These are phyloP conservation scores for Colletotrichum musicola DNA, from an alignment of 2,329 filamentous ascomycete genomes.

Conservation along the genomic window DNA sequence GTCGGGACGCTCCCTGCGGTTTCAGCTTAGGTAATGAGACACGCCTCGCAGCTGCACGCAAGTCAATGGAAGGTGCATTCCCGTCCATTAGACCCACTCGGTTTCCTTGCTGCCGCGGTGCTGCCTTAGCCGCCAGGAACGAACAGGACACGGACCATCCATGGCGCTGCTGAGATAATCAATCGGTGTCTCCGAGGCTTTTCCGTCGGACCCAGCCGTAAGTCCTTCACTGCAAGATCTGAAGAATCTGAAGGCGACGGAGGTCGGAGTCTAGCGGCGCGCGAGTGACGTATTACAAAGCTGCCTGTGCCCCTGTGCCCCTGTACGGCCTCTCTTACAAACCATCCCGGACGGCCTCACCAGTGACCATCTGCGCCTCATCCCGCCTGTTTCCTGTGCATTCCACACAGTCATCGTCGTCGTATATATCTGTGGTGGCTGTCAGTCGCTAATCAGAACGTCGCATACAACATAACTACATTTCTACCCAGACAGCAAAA, in stretches of 20 bases:
- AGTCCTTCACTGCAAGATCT: conserved; percentile 14
- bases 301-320: conserved; percentile 41
- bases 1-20: conserved; percentile 3
- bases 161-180: conserved; percentile 25
- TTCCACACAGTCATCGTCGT: conserved; percentile 15
- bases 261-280: conserved; percentile 6
- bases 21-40: conserved; percentile 20
- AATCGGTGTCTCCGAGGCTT: conserved; percentile 6
- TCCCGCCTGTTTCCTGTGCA: conserved; percentile 23
- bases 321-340: conserved; percentile 47
- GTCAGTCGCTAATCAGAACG: neutral
- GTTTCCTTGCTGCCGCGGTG: neutral
- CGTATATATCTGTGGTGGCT: conserved; percentile 16
- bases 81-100: conserved; percentile 3
- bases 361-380: conserved; percentile 36
- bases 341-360: conserved; percentile 41
- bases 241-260: neutral
- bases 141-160: neutral
- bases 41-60: neutral
- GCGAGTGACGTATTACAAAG: conserved; percentile 58
- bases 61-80: conserved; percentile 5
- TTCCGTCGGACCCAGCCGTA: conserved; percentile 14
- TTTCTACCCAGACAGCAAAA: neutral
- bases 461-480: neutral
- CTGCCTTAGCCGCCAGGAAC: conserved; percentile 31